phyloP scores from a whole-genome alignment of 2,329 filamentous ascomycete genomes.

The Aspergillus flavus region DNA sequence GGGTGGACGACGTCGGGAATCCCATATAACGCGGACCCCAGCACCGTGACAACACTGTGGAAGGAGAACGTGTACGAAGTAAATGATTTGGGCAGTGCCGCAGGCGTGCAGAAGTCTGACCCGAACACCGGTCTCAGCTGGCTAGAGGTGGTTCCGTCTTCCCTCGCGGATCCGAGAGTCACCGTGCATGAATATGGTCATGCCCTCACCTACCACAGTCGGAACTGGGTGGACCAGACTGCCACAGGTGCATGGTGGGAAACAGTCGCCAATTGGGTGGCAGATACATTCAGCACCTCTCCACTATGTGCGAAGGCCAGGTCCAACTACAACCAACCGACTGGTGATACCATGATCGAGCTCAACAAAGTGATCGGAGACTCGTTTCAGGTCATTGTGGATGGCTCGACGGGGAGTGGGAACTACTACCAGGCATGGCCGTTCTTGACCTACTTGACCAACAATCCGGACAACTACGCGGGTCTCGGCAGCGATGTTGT shows the following conservation, averaged over 20 bases:
- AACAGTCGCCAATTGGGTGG: slow-evolving; percentile 14
- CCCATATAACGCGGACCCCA: slow-evolving; percentile 7
- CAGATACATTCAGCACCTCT: slow-evolving; percentile 12
- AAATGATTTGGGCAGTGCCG: slow-evolving; percentile 5
- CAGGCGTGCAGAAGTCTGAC: slow-evolving; percentile 11
- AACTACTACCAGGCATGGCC: slow-evolving; percentile 19
- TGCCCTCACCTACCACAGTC: slow-evolving; percentile 13
- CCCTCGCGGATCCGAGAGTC: slow-evolving; percentile 5
- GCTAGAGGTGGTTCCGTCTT: slow-evolving; percentile 8
- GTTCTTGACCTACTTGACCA: slow-evolving; percentile 14
- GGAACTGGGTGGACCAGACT: slow-evolving; percentile 15
- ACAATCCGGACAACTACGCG: slow-evolving; percentile 15
- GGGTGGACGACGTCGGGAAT: slow-evolving; percentile 9
- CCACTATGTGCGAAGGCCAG: slow-evolving; percentile 9
- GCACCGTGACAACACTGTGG: slow-evolving; percentile 4
- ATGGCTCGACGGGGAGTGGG: slow-evolving; percentile 1
- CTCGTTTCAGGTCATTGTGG: slow-evolving; percentile 15
- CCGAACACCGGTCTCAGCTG: slow-evolving; percentile 6
- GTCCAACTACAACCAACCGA: slow-evolving; percentile 1
- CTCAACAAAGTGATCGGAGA: slow-evolving; percentile 15
- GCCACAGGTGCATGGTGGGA: slow-evolving; percentile 16
- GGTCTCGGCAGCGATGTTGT: slow-evolving; percentile 8
- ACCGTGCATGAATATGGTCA: slow-evolving; percentile 17
- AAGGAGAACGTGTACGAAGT: slow-evolving; percentile 17
- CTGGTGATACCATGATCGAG: slow-evolving; percentile 7